These are phyloP conservation scores for Solioccasus polychromus DNA, from an alignment of 768 basidiomycete genomes.

Conservation along the genomic window DNA sequence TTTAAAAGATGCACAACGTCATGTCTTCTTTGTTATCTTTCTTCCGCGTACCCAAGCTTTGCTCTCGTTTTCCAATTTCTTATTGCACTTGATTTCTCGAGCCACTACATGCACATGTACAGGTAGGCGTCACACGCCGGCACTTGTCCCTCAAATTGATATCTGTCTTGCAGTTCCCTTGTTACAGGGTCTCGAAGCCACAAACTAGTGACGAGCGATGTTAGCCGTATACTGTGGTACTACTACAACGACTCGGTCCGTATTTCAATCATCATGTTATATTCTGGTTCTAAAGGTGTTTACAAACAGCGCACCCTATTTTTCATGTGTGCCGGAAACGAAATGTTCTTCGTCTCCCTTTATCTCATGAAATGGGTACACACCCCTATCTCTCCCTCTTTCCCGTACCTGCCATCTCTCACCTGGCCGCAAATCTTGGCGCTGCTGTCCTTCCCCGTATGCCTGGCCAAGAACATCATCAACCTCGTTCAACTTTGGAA, in stretches of 20 bases:
- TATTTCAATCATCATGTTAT: constrained; percentile 12
- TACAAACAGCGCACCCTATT: constrained; percentile 81
- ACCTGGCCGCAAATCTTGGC: constrained; percentile 83
- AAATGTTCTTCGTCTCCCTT: constrained; percentile 90
- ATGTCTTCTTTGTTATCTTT: constrained; percentile 90
- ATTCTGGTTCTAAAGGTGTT: neutral
- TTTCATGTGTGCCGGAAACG: constrained; percentile 91
- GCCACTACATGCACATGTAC: constrained; percentile 99
- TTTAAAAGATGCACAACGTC: constrained; percentile 90
- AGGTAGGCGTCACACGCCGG: constrained; percentile 50
- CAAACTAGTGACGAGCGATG: constrained; percentile 89
- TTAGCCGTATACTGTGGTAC: constrained; percentile 84
- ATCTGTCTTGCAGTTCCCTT: constrained; percentile 65
- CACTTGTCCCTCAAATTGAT: constrained; percentile 3
- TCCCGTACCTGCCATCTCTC: constrained; percentile 29
- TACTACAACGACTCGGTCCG: constrained; percentile 94
- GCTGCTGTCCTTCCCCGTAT: constrained; percentile 59
- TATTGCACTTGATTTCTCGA: constrained; percentile 95
- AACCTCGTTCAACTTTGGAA: constrained; percentile 98
- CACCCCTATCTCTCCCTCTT: constrained; percentile 54
- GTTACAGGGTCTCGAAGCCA: constrained; percentile 91
- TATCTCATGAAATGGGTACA: constrained; percentile 89
- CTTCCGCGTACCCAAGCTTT: constrained; percentile 82
- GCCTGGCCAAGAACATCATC: constrained; percentile 83
- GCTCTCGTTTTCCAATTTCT: constrained; percentile 90